Base-by-base conservation (phyloP, 352 stramenopile genomes). In the Thalassiosira mediterranea region DNA sequence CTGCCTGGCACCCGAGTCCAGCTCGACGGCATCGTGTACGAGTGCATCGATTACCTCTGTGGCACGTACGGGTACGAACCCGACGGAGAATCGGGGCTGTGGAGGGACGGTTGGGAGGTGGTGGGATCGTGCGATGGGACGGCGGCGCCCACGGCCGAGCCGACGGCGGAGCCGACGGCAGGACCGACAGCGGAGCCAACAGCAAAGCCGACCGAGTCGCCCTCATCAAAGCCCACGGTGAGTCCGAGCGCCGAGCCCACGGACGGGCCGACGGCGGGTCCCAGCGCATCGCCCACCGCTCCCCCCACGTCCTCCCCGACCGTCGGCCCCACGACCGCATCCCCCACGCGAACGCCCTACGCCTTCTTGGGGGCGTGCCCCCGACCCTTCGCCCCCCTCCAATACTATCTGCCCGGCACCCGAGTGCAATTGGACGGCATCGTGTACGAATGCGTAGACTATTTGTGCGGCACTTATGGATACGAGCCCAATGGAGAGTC, bases 91-190 rank as follows among this genome's bases (percentile, higher is more conserved):
- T 13, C 7, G 34, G 34, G 34, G 34, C 26, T 17, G 28, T 68
- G 59, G 59, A 54, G 26, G 46, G 44, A 54, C 7, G 10, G n/a
- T 0, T 70, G 60, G 60, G 28, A 23, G 37, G 48, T 70, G 26
- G 60, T 60, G 1, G 60, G 60, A 29, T n/a, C 60, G 17, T 69
- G 59, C n/a, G 32, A 29, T 31, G 59, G 59, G 10, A 69, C 59
- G 15, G 23, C 29, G 2, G 28, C 25, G 28, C 59, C 59, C 7
- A 56, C 60, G 34, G n/a, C 21, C 2, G 23, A 5, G 17, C 49
- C 49, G 7, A 42, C 34, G 34, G 13, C 34, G 34, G 34, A 42
- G 34, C 34, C 34, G 7, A 42, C 34, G 34, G 34, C 7, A 42
- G 34, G 34, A 42, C 34, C 34, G 7, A 42, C 34, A 13, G 13